Percentiles rank a stretch among this genome's conserved stretches.
These are phyloP conservation scores for Pseudoturritis turrita DNA, from an alignment of 345 rosid genomes.

Conservation along the genomic window DNA sequence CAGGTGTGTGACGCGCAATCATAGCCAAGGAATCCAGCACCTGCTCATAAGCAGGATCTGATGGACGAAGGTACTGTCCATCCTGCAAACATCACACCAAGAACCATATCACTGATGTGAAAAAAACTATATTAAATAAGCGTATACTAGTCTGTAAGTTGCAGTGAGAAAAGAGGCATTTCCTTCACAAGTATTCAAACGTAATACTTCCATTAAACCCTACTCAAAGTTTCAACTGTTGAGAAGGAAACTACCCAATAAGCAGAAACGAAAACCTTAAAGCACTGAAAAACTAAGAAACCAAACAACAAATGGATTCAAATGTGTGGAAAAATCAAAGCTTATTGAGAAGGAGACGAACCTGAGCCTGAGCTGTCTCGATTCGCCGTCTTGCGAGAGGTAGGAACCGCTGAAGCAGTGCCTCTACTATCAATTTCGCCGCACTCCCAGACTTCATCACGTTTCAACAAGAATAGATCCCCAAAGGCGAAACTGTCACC, in stretches of 20 bases:
- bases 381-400: slow-evolving; percentile 96
- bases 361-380: slow-evolving; percentile 99
- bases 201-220: slow-evolving; percentile 6
- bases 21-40: slow-evolving; percentile 96
- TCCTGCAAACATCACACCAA: slow-evolving; percentile 49
- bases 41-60: slow-evolving; percentile 98
- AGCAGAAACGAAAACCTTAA: not conserved
- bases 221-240: not conserved
- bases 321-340: not conserved
- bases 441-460: slow-evolving; percentile 91
- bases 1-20: slow-evolving; percentile 96
- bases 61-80: slow-evolving; percentile 96
- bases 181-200: not conserved
- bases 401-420: slow-evolving; percentile 89
- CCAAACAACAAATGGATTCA: not conserved
- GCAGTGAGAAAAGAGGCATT: not conserved
- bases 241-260: slow-evolving; percentile 7
- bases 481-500: not conserved
- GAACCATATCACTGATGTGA: not conserved
- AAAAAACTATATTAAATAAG: not conserved
- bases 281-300: not conserved
- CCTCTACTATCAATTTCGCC: slow-evolving; percentile 92
- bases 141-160: not conserved
- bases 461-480: slow-evolving; percentile 20
- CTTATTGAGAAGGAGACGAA: slow-evolving; percentile 20